These are phyloP conservation scores for Suillus paluster DNA, from an alignment of 768 basidiomycete species.

Conservation along the genomic window DNA sequence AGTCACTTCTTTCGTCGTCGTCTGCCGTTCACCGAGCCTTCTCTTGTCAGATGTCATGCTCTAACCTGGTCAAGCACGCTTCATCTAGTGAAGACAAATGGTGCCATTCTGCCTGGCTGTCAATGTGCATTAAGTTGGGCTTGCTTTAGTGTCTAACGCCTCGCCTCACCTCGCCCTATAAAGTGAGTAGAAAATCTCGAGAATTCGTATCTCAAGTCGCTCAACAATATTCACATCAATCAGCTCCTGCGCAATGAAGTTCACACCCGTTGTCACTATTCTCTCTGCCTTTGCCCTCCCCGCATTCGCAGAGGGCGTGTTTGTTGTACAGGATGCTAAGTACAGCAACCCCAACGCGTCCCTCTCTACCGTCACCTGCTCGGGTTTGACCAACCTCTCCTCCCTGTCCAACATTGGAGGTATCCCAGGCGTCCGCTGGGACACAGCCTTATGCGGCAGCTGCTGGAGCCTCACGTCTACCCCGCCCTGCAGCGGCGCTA, in stretches of 20 bases:
- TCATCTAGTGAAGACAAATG: neutral
- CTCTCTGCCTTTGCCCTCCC: constrained; percentile 10
- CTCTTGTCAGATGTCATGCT: neutral
- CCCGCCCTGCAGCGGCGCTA: neutral
- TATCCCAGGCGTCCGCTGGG: constrained; percentile 8
- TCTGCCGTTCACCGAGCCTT: neutral
- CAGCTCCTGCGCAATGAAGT: constrained; percentile 8
- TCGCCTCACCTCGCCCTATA: neutral
- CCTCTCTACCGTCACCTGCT: constrained; percentile 21
- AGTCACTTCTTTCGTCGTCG: neutral
- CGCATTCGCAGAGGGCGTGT: neutral
- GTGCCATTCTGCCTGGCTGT: neutral
- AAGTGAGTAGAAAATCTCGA: neutral
- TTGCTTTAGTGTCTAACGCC: neutral
- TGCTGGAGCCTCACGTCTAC: constrained; percentile 8
- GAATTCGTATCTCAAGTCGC: neutral
- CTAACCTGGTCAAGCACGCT: neutral
- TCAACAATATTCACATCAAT: neutral
- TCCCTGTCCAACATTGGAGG: constrained; percentile 13
- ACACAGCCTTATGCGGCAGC: constrained; percentile 8
- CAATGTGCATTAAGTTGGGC: too few species aligned
- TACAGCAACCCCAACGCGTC: constrained; percentile 11
- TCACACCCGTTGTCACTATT: neutral
- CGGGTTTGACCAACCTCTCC: constrained; percentile 15
- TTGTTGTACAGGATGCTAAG: neutral